These are phyloP conservation scores for Monilinia fructicola DNA, from an alignment of 2,329 filamentous ascomycete genomes.

Conservation along the genomic window DNA sequence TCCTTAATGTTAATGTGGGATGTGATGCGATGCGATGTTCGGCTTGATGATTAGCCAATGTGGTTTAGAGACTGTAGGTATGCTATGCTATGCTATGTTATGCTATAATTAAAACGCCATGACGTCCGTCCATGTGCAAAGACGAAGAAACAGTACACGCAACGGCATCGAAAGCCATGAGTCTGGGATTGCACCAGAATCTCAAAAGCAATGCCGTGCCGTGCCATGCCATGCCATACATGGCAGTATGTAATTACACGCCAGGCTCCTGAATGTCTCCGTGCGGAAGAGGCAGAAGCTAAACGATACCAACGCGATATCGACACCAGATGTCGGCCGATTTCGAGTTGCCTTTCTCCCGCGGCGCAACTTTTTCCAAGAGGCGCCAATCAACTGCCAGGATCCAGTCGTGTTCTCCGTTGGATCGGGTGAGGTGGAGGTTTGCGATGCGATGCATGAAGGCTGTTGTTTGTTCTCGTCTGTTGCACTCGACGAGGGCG, in stretches of 20 bases:
- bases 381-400: slow-evolving; percentile 45
- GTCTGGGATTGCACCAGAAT: background rate
- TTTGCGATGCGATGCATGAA: slow-evolving; percentile 40
- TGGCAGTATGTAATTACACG: background rate
- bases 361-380: slow-evolving; percentile 44
- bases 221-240: too few relatives aligned
- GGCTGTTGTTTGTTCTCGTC: slow-evolving; percentile 35
- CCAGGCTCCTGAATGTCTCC: too few relatives aligned
- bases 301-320: slow-evolving; percentile 26
- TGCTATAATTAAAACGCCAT: background rate
- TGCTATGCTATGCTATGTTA: too few relatives aligned
- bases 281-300: background rate
- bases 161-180: too few relatives aligned
- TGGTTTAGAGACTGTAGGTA: background rate
- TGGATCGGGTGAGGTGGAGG: slow-evolving; percentile 30
- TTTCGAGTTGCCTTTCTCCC: slow-evolving; percentile 44
- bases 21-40: too few relatives aligned
- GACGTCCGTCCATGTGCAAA: background rate
- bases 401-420: slow-evolving; percentile 39
- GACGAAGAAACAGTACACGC: background rate
- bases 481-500: slow-evolving; percentile 41
- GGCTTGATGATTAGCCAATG: too few relatives aligned
- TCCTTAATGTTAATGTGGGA: too few relatives aligned
- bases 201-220: background rate
- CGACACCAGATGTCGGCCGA: slow-evolving; percentile 31